Conservation (phyloP, 129 eudicot species). For the Flaveria linearis region DNA sequence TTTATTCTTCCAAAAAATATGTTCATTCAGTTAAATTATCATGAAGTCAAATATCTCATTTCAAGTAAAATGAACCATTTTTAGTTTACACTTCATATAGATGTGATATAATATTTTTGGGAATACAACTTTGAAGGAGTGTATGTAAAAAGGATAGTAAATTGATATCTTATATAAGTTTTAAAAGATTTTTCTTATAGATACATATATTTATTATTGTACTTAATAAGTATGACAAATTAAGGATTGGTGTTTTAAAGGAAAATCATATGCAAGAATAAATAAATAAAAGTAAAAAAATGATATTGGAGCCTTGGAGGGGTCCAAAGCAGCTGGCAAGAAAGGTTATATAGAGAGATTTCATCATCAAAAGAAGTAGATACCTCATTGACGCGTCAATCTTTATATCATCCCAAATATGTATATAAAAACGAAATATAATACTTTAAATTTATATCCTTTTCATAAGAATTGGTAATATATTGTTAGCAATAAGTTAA, state of each 20-base stretch:
- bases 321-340: conserved; percentile 38
- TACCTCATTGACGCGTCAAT: conserved; percentile 25
- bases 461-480: no score
- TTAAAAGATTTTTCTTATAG: no score
- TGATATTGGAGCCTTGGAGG: not conserved
- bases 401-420: conserved; percentile 18
- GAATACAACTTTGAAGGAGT: no score
- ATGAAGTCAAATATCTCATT: no score
- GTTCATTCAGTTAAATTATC: no score
- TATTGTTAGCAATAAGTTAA: no score
- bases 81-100: no score
- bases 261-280: not conserved
- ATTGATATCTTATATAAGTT: not conserved
- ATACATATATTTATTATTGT: not conserved
- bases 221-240: not conserved
- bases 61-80: no score
- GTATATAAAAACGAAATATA: not conserved
- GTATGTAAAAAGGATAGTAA: not conserved
- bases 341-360: conserved; percentile 30
- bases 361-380: conserved; percentile 33
- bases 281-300: not conserved
- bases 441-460: not conserved
- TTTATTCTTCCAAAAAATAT: no score
- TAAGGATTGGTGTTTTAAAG: not conserved
- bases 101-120: no score